Percentiles rank a stretch among this genome's conserved stretches.
Evolutionary conservation across 257 asterid species (phyloP).

Genomic region (Fraxinus excelsior): DNA sequence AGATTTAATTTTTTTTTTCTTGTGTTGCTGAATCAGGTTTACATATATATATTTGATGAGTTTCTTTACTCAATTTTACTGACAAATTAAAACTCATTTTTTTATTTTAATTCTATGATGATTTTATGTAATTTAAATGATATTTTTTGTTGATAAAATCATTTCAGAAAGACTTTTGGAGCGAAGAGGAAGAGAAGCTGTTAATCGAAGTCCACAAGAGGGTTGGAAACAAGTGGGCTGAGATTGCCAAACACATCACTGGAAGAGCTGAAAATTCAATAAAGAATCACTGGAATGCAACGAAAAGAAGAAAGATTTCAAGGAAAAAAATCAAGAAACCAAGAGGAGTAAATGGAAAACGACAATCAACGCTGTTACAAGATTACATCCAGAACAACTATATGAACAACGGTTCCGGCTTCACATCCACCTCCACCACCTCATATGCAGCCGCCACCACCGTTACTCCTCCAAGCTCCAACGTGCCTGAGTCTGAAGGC

Average conservation of each 20-base stretch:
- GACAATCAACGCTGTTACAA: constrained; percentile 46
- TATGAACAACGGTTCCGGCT: constrained; percentile 8
- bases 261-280: constrained; percentile 81
- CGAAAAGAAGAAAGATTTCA: constrained; percentile 55
- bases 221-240: constrained; percentile 73
- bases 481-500: constrained; percentile 21
- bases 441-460: neutral
- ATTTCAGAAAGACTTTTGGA: constrained; percentile 66
- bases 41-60: neutral
- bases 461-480: constrained; percentile 11
- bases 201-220: constrained; percentile 53
- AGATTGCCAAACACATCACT: constrained; percentile 59
- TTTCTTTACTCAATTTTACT: too few relatives aligned
- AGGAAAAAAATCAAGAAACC: constrained; percentile 43
- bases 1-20: neutral
- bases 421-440: constrained; percentile 4
- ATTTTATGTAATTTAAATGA: neutral
- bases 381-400: constrained; percentile 48
- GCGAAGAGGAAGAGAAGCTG: constrained; percentile 66
- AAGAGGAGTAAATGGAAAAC: constrained; percentile 19
- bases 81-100: too few relatives aligned
- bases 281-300: constrained; percentile 89
- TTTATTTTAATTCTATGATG: neutral
- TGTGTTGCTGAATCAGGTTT: neutral
- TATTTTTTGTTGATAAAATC: neutral